phyloP scores from a whole-genome alignment of 192 early-diverging fungal species.

The Geranomyces variabilis region DNA sequence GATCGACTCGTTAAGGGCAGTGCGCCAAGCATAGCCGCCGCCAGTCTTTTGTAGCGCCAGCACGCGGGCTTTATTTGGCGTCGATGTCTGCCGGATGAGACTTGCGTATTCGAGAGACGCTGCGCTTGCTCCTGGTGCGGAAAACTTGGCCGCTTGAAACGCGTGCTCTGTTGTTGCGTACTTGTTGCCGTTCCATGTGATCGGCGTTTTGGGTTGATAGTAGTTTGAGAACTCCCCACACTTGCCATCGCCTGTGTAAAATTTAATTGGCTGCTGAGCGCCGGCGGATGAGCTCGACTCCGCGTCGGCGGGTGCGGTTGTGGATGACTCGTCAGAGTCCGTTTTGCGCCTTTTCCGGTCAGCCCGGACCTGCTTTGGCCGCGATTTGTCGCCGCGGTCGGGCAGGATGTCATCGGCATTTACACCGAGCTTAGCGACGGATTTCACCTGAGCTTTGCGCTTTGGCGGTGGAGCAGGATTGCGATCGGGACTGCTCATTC shows the following conservation, averaged over 20 bases:
- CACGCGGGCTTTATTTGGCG: constrained; percentile 3
- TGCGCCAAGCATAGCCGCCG: constrained; percentile 8
- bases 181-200: background rate
- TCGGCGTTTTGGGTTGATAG: background rate
- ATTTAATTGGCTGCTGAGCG: no score
- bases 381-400: no score
- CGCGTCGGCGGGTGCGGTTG: no score
- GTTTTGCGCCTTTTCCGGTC: no score
- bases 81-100: background rate
- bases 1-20: background rate
- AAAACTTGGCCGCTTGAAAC: constrained; percentile 4
- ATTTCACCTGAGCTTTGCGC: no score
- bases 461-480: no score
- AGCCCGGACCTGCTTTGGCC: no score
- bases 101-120: background rate
- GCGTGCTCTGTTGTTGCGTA: constrained; percentile 6
- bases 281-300: no score
- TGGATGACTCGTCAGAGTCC: no score
- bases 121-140: background rate
- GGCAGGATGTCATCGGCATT: no score
- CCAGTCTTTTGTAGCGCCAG: constrained; percentile 5
- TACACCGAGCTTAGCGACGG: no score
- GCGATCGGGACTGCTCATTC: no score
- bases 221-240: constrained; percentile 12
- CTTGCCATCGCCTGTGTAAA: background rate